A percentile compares a stretch with the other conserved stretches of the same genome.
Conservation (phyloP, 148 eudicot species). For the Bassia scoparia region DNA sequence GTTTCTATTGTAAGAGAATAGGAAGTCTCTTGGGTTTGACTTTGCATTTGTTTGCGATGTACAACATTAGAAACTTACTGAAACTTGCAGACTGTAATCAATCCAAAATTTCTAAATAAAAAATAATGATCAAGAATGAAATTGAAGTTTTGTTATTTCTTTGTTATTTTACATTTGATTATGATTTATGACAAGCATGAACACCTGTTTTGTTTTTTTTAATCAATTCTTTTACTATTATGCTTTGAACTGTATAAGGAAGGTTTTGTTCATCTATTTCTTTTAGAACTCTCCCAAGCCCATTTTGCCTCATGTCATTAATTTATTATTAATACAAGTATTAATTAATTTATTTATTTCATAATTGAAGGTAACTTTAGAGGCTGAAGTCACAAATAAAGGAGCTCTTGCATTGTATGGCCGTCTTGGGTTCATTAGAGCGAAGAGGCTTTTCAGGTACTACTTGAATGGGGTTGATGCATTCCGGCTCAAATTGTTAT, state of each 20-base stretch:
- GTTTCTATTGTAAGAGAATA: not conserved
- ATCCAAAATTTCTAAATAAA: conserved; percentile 5
- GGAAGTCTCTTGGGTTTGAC: not conserved
- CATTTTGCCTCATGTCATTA: not conserved
- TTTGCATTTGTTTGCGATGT: not conserved
- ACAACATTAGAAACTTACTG: not conserved
- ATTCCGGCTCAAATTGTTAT: conserved; percentile 72
- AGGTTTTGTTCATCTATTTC: not conserved
- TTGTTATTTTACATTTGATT: not conserved
- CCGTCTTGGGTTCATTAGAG: conserved; percentile 87
- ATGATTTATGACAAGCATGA: not conserved
- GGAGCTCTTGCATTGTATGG: conserved; percentile 95
- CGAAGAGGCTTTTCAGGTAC: conserved; percentile 86
- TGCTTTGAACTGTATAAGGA: not conserved
- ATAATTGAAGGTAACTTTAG: conserved; percentile 71
- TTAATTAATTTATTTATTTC: conserved; percentile 3
- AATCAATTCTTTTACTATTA: too few species aligned
- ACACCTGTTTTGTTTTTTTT: too few species aligned
- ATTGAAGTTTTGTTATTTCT: not conserved
- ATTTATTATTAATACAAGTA: not conserved
- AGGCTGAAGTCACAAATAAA: conserved; percentile 94
- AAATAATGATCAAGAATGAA: not conserved
- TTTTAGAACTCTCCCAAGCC: not conserved
- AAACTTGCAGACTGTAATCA: not conserved
- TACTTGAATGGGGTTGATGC: conserved; percentile 97